A percentile compares a stretch with the other conserved stretches of the same genome.
Conservation (phyloP, 73 alveolate species). For the Paramecium sexaurelia region DNA sequence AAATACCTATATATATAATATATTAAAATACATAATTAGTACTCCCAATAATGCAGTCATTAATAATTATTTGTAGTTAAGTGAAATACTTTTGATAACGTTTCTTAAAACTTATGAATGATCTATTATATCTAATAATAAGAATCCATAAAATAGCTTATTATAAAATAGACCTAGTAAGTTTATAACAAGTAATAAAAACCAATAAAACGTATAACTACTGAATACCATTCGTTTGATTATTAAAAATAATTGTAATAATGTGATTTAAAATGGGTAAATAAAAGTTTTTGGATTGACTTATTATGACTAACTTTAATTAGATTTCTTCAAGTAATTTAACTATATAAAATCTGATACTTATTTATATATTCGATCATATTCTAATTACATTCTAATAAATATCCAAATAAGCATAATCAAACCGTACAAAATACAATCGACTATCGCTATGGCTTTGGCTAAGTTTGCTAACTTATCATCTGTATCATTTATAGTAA, state of each 20-base stretch:
- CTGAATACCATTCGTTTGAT: constrained; percentile 6
- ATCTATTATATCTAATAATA: constrained; percentile 63
- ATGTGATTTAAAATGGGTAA: not conserved
- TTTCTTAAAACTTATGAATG: constrained; percentile 64
- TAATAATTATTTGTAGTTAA: constrained; percentile 20
- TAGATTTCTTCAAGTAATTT: not conserved
- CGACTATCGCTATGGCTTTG: not conserved
- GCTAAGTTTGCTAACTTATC: not conserved
- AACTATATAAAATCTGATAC: constrained; percentile 25
- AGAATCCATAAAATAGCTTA: constrained; percentile 56
- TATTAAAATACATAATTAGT: constrained; percentile 21
- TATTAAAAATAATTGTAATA: not conserved
- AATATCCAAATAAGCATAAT: constrained; percentile 19
- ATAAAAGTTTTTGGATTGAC: not conserved
- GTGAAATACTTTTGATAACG: constrained; percentile 58
- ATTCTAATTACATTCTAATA: constrained; percentile 46
- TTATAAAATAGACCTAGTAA: constrained; percentile 21
- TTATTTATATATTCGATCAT: constrained; percentile 3
- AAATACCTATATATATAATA: not conserved
- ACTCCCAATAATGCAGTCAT: constrained; percentile 71
- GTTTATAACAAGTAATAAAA: not conserved
- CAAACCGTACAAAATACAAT: not conserved
- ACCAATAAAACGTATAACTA: constrained; percentile 61
- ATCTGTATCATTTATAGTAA: not conserved
- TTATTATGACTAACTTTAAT: not conserved